These are phyloP conservation scores for Erysimum cheiri DNA, from an alignment of 441 rosid species.

Conservation along the genomic window DNA sequence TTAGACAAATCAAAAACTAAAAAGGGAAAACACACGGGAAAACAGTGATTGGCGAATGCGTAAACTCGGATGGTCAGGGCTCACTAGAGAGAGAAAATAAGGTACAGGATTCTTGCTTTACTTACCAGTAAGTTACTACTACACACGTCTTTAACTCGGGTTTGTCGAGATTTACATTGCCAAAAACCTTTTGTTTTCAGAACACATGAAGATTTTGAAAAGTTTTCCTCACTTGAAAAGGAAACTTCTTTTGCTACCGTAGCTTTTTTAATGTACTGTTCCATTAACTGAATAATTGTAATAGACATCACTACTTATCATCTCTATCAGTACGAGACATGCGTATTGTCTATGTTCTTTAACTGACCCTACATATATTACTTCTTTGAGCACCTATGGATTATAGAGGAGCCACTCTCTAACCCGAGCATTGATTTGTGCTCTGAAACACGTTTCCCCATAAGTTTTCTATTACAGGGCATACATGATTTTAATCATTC, in stretches of 20 bases:
- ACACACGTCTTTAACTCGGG: slow-evolving; percentile 24
- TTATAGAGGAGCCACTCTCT: slow-evolving; percentile 25
- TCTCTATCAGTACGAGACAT: slow-evolving; percentile 34
- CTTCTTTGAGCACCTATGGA: slow-evolving; percentile 33
- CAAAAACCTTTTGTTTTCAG: slow-evolving; percentile 18
- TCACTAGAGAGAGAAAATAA: slow-evolving; percentile 18
- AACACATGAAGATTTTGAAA: slow-evolving; percentile 39
- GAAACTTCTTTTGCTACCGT: slow-evolving; percentile 43
- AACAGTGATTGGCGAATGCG: slow-evolving; percentile 43
- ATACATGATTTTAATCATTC: slow-evolving; percentile 27
- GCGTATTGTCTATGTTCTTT: slow-evolving; percentile 37
- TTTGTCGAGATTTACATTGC: slow-evolving; percentile 31
- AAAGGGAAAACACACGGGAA: slow-evolving; percentile 20
- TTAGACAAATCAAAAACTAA: slow-evolving; percentile 20
- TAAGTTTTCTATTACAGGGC: slow-evolving; percentile 40
- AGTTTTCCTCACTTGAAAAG: slow-evolving; percentile 34
- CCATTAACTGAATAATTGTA: slow-evolving; percentile 37
- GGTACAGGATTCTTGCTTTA: slow-evolving; percentile 53
- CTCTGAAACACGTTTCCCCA: slow-evolving; percentile 36
- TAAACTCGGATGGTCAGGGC: slow-evolving; percentile 57
- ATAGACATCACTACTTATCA: slow-evolving; percentile 34
- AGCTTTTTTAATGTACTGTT: slow-evolving; percentile 33
- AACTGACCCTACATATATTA: slow-evolving; percentile 41
- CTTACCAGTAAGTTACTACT: slow-evolving; percentile 30
- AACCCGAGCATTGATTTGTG: slow-evolving; percentile 35